Evolutionary conservation across 2,329 filamentous ascomycete species (phyloP), one percentile per base, ranked within the genome.

Genomic region (Hypoxylon sp.): DNA sequence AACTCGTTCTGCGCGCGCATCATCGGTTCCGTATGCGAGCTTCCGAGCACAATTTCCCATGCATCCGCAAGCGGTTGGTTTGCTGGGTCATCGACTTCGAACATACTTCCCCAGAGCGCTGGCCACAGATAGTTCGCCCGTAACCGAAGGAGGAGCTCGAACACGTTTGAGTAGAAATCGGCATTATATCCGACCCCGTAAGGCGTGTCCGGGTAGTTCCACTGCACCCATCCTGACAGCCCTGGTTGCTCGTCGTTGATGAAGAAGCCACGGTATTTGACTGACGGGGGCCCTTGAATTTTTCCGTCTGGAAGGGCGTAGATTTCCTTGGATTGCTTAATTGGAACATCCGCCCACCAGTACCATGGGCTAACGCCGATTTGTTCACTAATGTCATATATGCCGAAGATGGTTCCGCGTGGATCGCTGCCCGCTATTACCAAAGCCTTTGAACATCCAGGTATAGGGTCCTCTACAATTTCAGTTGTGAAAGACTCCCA

Each of bases 41-140:
- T 90, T 2, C 90, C 90, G 75, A 93, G 87, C 0, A 93, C 90
- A 62, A 93, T 87, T 43, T 89, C 91, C 75, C 89, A 93, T n/a
- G 90, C 90, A 72, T 93, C 89, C 0, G 91, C 89, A 4, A 92
- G 83, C 0, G 89, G 87, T 74, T 92, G 89, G 71, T 89, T 93
- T 30, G 84, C 82, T 2, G 86, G 82, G 74, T 93, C 91, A 67
- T 93, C 91, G 1, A 92, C 85, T 74, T 89, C 88, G 74, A 93
- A 91, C 84, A 92, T 92, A 69, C 85, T 86, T 5, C 85, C 86
- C 91, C 91, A 93, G 34, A 88, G 83, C 0, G 90, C 86, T 0
- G 91, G 91, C 91, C 91, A 93, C 53, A 93, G 81, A 73, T 93
- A 93, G 77, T 93, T 93, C 14, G 91, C 91, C 38, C 88, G 85